Base-by-base conservation (phyloP, 148 eudicot species). In the Silene latifolia region DNA sequence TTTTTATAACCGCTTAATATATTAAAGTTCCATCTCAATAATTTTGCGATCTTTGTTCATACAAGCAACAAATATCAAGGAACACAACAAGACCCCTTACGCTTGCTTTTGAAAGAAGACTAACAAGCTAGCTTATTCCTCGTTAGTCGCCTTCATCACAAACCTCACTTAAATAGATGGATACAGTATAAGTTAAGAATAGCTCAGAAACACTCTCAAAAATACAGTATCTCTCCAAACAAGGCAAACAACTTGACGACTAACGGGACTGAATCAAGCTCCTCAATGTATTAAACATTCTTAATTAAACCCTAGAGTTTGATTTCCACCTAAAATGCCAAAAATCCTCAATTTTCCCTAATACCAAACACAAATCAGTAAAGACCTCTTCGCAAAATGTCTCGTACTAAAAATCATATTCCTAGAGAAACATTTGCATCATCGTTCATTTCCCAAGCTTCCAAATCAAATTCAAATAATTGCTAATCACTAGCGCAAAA, bases 81-180 rank as follows among this genome's bases (percentile, higher is more conserved):
- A 18, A 21, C 4, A 11, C 56, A 8, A 19, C 19, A 20, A 46
- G 17, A 19, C 27, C 27, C 51, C 53, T 44, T 19, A 19, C 53
- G 44, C 71, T 67, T 67, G 23, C 14, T 67, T 67, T 17, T 65
- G 9, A n/a, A 10, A 39, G 21, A 35, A 65, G 10, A 67, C 71
- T 35, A 39, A 39, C 17, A 67, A 42, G 25, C 53, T n/a, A 8
- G 17, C 1, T 32, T 32, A 42, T n/a, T 67, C 71, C 71, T 8
- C 20, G 56, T 11, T 67, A 11, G 14, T 20, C 6, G 7, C 20
- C 25, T 67, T 20, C 71, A 4, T 17, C 25, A 67, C 54, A 67
- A n/a, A 4, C 71, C 53, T 42, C 25, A 10, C 23, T 42, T 12
- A 42, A n/a, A 3, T 44, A 19, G 53, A 19, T 67, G 25, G n/a